Base-by-base conservation (phyloP, 352 stramenopile genomes). In the Pythium phragmiticola region DNA sequence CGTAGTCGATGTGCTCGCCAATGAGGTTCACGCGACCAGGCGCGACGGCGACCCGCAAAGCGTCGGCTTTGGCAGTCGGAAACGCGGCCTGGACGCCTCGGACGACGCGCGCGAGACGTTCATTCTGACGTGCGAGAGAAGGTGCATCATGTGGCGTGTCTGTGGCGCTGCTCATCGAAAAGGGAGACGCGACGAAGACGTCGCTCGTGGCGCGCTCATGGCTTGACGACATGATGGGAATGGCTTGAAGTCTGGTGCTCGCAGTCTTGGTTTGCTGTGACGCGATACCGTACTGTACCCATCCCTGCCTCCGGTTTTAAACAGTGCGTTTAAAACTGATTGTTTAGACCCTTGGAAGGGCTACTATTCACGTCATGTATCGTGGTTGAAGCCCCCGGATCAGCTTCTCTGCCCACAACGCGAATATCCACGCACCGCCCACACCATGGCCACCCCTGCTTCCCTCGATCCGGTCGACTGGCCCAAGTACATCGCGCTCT, bases 1-100 rank as follows among this genome's bases (percentile, higher is more conserved):
- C 80, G 66, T 96, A 96, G 75, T 95, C 85, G 42, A 96, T 74
- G 67, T 95, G 85, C 73, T 95, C 88, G 4, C 88, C 88, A 34
- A 96, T 93, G 52, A 96, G 73, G 59, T 95, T 96, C 39, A 95
- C 84, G 34, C 88, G 79, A 0, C 88, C 88, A 23, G 88, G 88
- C 26, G 85, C 84, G 28, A 83, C 67, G 9, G 87, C 68, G 26
- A 66, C 53, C 26, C 51, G 47, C 19, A 60, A 14, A 3, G 53
- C 23, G 33, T 13, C 23, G 33, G 7, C 30, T 37, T 49, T 45
- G 21, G 23, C 45, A 0, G 60, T n/a, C 8, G 45, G n/a, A 33
- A 54, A 63, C 46, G 46, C 16, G 1, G 52, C 48, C 34, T 53
- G 34, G 37, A 68, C 59, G n/a, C 4, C 21, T 5, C 34, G 53